Evolutionary conservation across 768 basidiomycete species (phyloP).

Genomic region (Hirschioporus abietinus): DNA sequence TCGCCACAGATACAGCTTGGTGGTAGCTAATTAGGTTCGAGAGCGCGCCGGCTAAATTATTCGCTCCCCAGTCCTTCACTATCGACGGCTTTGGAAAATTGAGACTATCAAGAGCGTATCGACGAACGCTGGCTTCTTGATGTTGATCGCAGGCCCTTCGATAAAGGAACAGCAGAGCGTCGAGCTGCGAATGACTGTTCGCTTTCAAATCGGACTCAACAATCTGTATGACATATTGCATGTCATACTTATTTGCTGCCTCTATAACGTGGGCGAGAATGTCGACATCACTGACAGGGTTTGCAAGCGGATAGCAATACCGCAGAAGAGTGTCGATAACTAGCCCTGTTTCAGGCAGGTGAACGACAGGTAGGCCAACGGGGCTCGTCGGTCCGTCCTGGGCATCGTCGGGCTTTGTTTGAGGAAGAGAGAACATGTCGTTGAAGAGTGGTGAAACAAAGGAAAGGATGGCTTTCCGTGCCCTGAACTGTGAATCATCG

Average conservation of each 20-base stretch:
- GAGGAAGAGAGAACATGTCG: constrained; percentile 39
- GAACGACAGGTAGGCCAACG: too few species aligned
- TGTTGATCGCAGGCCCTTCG: neutral
- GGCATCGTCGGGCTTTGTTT: constrained; percentile 11
- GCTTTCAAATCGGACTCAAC: too few species aligned
- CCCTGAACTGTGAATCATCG: constrained; percentile 45
- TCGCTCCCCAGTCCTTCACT: neutral
- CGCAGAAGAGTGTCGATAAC: too few species aligned
- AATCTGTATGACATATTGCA: too few species aligned
- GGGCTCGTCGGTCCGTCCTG: too few species aligned
- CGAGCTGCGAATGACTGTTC: too few species aligned
- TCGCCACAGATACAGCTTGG: neutral
- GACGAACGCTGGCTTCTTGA: neutral
- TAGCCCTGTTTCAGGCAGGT: too few species aligned
- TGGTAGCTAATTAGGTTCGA: neutral
- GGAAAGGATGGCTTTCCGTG: constrained; percentile 50
- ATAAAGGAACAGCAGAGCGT: neutral
- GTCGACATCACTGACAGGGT: too few species aligned
- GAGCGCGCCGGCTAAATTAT: neutral
- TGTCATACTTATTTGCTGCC: too few species aligned
- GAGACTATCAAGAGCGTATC: neutral
- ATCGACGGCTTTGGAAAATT: neutral
- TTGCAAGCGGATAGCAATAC: too few species aligned
- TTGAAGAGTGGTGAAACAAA: constrained; percentile 55
- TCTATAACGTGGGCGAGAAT: too few species aligned